Percentiles rank a stretch among this genome's conserved stretches.
These are phyloP conservation scores for Amphirosellinia nigrospora DNA, from an alignment of 495 filamentous ascomycete genomes.

Conservation along the genomic window DNA sequence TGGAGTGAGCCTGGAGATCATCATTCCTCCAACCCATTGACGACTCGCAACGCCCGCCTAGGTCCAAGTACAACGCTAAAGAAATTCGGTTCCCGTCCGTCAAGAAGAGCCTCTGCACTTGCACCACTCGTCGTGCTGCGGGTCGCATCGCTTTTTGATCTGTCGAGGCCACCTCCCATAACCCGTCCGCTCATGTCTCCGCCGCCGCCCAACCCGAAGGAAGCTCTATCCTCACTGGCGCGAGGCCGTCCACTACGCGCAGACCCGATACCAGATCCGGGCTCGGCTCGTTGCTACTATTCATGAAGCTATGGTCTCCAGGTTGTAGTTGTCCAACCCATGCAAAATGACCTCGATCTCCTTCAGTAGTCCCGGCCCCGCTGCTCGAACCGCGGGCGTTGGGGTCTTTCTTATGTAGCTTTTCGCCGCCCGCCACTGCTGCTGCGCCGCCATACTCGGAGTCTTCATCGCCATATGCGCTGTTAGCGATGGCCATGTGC, in stretches of 20 bases:
- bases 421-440: conserved; percentile 31
- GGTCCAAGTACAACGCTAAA: conserved; percentile 75
- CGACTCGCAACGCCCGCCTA: conserved; percentile 72
- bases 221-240: conserved; percentile 31
- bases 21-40: conserved; percentile 60
- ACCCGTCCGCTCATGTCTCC: neutral
- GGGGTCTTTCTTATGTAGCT: conserved; percentile 30
- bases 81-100: conserved; percentile 73
- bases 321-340: conserved; percentile 42
- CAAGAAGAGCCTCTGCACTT: conserved; percentile 61
- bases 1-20: neutral
- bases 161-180: conserved; percentile 20
- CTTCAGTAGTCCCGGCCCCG: conserved; percentile 21
- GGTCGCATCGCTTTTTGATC: conserved; percentile 44
- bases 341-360: conserved; percentile 35
- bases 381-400: conserved; percentile 32
- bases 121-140: conserved; percentile 43
- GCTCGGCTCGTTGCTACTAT: conserved; percentile 36
- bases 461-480: conserved; percentile 32
- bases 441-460: conserved; percentile 29
- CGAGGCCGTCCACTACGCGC: conserved; percentile 19
- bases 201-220: conserved; percentile 27
- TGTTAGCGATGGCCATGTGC: conserved; percentile 64
- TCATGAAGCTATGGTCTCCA: conserved; percentile 42
- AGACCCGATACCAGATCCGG: conserved; percentile 31